Base-by-base conservation (phyloP, 805 yeast genomes). In the Nakazawaea pomicola region DNA sequence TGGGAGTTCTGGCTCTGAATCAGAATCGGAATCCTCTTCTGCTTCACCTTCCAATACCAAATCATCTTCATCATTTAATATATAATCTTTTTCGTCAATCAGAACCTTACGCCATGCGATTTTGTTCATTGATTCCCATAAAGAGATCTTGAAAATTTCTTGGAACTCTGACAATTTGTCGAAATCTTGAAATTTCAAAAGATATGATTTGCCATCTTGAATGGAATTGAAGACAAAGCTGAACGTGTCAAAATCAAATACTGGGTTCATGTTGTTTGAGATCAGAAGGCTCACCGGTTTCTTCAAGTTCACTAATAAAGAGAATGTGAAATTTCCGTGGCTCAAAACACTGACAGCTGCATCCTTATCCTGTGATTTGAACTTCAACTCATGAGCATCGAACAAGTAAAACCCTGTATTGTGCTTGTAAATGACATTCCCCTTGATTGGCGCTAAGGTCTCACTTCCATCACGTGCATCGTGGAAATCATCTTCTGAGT, bases 161-260 rank as follows among this genome's bases (percentile, higher is more conserved):
- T 84, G 86, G 55, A 86, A 84, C 9, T 53, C 47, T 17, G 64
- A 61, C 43, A 80, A 68, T 0, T 55, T 56, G 1, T 62, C 61
- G 8, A 60, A 53, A 29, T 59, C 55, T 1, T 48, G 47, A 52
- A 88, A 86, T 49, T 70, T 75, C 29, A 85, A 50, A 49, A 85
- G 66, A 72, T 83, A 84, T 1, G 95, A 80, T 19, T 69, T 51
- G 2, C 58, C 56, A 5, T 57, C 68, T 4, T 61, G 49, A 20
- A 60, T 62, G 47, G 74, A 69, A 55, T 84, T 83, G 70, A 86
- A 88, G 11, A 83, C 71, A 49, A 88, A 83, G 1, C 85, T 70
- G 11, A 58, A 48, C 24, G 71, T 56, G 10, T 72, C 78, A 46
- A 66, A 70, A 53, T 80, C 78, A 55, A 85, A 80, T n/a, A 73